phyloP scores from a whole-genome alignment of 2,329 filamentous ascomycete genomes.

The Zymoseptoria tritici region DNA sequence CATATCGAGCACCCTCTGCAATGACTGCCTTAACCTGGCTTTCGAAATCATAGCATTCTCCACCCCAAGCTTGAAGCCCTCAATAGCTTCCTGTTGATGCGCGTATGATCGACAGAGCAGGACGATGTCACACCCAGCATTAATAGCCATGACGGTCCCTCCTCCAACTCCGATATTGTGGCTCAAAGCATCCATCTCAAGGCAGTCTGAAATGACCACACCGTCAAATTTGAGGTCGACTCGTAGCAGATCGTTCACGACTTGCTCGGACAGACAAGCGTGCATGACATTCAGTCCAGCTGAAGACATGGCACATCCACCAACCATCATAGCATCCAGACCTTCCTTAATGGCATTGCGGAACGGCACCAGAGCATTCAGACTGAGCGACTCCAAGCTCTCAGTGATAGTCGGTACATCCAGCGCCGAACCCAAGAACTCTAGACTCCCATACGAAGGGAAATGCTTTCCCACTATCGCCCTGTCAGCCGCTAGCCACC shows the following conservation, averaged over 20 bases:
- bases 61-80: constrained; percentile 77
- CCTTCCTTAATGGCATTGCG: constrained; percentile 81
- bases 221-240: constrained; percentile 83
- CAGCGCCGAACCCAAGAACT: constrained; percentile 82
- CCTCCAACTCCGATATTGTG: constrained; percentile 96
- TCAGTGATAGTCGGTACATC: constrained; percentile 96
- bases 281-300: constrained; percentile 92
- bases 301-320: constrained; percentile 86
- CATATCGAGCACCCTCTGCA: constrained; percentile 68
- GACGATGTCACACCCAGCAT: constrained; percentile 88
- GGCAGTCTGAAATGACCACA: constrained; percentile 87
- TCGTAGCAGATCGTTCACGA: constrained; percentile 83
- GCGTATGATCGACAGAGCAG: constrained; percentile 81
- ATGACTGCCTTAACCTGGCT: constrained; percentile 69
- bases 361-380: constrained; percentile 89
- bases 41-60: constrained; percentile 85
- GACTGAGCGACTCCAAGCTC: constrained; percentile 80
- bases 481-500: not conserved
- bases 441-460: constrained; percentile 88
- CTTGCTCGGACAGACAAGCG: constrained; percentile 84
- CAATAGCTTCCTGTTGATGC: constrained; percentile 85
- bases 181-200: constrained; percentile 93
- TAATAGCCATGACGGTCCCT: constrained; percentile 94
- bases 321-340: constrained; percentile 90
- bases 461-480: constrained; percentile 75